Evolutionary conservation across 129 eudicot species (phyloP), one percentile per base, ranked within the genome.

Genomic region (Chrysanthemum lavandulifolium): DNA sequence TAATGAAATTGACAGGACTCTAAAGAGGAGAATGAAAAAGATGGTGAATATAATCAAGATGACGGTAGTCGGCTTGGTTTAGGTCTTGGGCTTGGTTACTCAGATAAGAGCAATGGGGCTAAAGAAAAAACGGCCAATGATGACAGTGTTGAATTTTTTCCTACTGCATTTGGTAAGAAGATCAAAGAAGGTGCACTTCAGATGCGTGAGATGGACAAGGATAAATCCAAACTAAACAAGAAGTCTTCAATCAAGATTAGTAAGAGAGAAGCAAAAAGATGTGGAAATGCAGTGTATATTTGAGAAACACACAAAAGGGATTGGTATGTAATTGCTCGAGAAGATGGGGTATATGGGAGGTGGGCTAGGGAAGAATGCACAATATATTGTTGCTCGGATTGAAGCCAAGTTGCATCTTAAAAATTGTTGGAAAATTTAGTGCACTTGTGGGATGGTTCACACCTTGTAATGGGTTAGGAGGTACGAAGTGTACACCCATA

Each of bases 261-360:
- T 61, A 79, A 25, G 47, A 82, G 77, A 63, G 88, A 81, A 25
- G 65, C 73, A 43, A 73, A 61, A 12, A 81, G 0, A n/a, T n/a
- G n/a, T n/a, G 82, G 87, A 43, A 80, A 76, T 68, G 85, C 80
- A 6, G 92, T n/a, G 95, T 74, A 54, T 23, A 14, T 87, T 87
- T 47, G 97, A 89, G 73, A 82, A 81, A 62, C 91, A 89, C 72
- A 86, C 90, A 2, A 91, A 86, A 72, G 97, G 97, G 15, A 82
- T 91, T 49, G 96, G 93, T 11, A 71, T 72, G 86, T 86, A 84
- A 58, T 73, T 91, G 78, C 85, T 91, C 11, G 90, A 86, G 73
- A 91, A 84, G 75, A 91, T 91, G 93, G 97, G 97, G n/a, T 88
- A 91, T 49, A 86, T 74, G 75, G 97, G 96, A 47, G 97, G 96